Conservation (phyloP, 1,139 yeast species). For the Saccharomyces pastorianus region DNA sequence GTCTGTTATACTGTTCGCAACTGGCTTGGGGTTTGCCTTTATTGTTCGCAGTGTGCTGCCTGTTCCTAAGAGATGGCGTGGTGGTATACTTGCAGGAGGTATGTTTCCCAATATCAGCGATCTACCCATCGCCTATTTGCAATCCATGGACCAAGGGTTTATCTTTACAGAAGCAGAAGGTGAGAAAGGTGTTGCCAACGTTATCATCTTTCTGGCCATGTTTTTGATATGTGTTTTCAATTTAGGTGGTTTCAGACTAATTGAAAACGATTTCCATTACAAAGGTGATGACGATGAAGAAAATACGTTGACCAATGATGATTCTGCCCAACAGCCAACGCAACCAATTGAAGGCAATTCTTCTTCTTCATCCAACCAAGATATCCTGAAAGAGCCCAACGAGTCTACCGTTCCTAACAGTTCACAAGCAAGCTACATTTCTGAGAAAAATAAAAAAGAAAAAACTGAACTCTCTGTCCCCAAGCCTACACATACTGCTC, state of each 20-base stretch:
- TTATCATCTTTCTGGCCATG: conserved; percentile 67
- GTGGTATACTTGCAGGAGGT: conserved; percentile 77
- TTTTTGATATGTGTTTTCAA: conserved; percentile 68
- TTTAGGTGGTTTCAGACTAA: conserved; percentile 63
- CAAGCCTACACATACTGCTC: neutral
- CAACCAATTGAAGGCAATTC: neutral
- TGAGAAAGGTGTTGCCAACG: conserved; percentile 75
- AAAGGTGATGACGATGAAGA: conserved; percentile 2
- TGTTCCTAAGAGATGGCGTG: conserved; percentile 69
- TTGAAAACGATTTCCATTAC: conserved; percentile 56
- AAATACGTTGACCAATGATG: neutral
- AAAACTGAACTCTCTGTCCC: neutral
- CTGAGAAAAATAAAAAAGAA: neutral
- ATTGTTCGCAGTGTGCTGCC: conserved; percentile 33
- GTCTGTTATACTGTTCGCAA: conserved; percentile 25
- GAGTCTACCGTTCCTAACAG: neutral
- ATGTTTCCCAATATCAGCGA: conserved; percentile 72
- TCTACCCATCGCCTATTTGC: conserved; percentile 84
- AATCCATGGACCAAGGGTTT: conserved; percentile 64
- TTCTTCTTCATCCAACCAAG: neutral
- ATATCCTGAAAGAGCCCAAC: conserved; percentile 2
- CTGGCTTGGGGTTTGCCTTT: conserved; percentile 28
- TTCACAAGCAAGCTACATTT: neutral
- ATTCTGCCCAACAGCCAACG: neutral
- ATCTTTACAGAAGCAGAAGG: conserved; percentile 54